Percentiles rank a stretch among this genome's conserved stretches.
phyloP scores from a whole-genome alignment of 306 rosid genomes.

The Myrica gale region DNA sequence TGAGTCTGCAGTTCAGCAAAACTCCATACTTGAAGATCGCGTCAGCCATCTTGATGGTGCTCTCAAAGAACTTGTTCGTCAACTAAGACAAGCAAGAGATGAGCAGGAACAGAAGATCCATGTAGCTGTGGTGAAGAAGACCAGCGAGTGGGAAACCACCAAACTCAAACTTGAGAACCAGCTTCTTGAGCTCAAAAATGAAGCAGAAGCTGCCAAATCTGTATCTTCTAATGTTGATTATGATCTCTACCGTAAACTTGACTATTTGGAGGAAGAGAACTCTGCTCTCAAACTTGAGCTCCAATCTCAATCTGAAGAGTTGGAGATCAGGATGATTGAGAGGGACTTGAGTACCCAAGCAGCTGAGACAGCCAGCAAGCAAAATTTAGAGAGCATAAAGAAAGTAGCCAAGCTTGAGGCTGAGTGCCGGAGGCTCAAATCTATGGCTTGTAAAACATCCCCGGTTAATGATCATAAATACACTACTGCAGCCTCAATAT shows the following conservation, averaged over 20 bases:
- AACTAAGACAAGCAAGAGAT: slow-evolving; percentile 88
- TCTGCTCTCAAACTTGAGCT: slow-evolving; percentile 65
- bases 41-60: slow-evolving; percentile 90
- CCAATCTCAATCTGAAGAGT: slow-evolving; percentile 62
- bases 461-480: slow-evolving; percentile 54
- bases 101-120: slow-evolving; percentile 66
- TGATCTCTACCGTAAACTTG: slow-evolving; percentile 51
- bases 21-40: slow-evolving; percentile 66
- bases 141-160: slow-evolving; percentile 63
- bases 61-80: slow-evolving; percentile 93
- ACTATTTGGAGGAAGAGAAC: slow-evolving; percentile 68
- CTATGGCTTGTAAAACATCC: slow-evolving; percentile 43
- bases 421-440: slow-evolving; percentile 77
- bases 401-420: slow-evolving; percentile 90
- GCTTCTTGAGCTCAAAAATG: slow-evolving; percentile 60
- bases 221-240: slow-evolving; percentile 43
- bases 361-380: slow-evolving; percentile 97
- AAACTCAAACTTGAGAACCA: slow-evolving; percentile 66
- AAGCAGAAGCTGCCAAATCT: slow-evolving; percentile 44
- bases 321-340: slow-evolving; percentile 77
- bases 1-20: slow-evolving; percentile 55
- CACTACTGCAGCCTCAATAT: slow-evolving; percentile 55
- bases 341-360: slow-evolving; percentile 88
- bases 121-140: slow-evolving; percentile 58
- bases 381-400: slow-evolving; percentile 81